phyloP scores from a whole-genome alignment of 2,329 filamentous ascomycete species.

The Pseudonectria buxi region DNA sequence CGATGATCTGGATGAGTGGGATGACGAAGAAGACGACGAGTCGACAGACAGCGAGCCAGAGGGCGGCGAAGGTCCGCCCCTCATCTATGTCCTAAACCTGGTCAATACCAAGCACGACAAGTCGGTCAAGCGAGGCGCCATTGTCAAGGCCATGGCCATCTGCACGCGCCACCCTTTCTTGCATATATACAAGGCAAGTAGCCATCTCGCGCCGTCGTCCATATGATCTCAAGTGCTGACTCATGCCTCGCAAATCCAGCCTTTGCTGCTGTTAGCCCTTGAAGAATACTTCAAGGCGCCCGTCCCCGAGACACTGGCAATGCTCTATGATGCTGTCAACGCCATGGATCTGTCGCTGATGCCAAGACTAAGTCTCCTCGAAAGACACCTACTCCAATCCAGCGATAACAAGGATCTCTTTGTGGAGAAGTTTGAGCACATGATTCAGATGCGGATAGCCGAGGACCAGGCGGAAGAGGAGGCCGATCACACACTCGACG shows the following conservation, averaged over 20 bases:
- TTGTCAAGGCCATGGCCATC: slow-evolving; percentile 98
- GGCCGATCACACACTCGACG: slow-evolving; percentile 32
- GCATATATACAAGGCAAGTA: slow-evolving; percentile 88
- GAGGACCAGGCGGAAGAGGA: slow-evolving; percentile 49
- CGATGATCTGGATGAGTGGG: slow-evolving; percentile 40
- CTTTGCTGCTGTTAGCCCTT: slow-evolving; percentile 78
- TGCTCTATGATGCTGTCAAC: slow-evolving; percentile 89
- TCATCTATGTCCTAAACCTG: slow-evolving; percentile 95
- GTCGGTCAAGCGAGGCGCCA: slow-evolving; percentile 81
- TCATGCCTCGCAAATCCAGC: slow-evolving; percentile 40
- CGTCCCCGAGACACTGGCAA: slow-evolving; percentile 76
- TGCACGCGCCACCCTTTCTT: slow-evolving; percentile 96
- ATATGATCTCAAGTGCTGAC: slow-evolving; percentile 9
- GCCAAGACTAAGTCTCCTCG: slow-evolving; percentile 75
- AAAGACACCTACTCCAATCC: slow-evolving; percentile 78
- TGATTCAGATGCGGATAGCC: slow-evolving; percentile 75
- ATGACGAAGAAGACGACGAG: slow-evolving; percentile 45
- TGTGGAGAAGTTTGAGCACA: slow-evolving; percentile 92
- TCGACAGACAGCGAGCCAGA: slow-evolving; percentile 58
- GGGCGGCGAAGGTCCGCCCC: slow-evolving; percentile 73
- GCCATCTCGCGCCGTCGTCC: slow-evolving; percentile 2
- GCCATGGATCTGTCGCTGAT: slow-evolving; percentile 94
- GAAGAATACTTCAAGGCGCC: slow-evolving; percentile 97
- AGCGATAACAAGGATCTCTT: slow-evolving; percentile 96
- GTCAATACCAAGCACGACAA: slow-evolving; percentile 98